phyloP scores from a whole-genome alignment of 306 rosid species.

The Cucurbita maxima region DNA sequence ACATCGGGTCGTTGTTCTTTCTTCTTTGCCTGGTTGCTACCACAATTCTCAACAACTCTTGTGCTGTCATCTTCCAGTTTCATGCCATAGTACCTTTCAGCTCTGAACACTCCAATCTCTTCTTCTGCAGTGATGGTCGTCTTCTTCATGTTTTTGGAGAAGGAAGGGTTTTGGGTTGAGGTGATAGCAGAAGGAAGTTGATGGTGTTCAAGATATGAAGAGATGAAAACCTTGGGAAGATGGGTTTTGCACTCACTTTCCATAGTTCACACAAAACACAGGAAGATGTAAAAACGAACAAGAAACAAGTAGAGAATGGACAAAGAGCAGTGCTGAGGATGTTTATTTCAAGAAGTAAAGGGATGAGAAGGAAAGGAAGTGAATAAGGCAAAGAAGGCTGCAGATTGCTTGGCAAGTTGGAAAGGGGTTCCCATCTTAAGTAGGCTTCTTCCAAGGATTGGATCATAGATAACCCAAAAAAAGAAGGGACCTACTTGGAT shows the following conservation, averaged over 20 bases:
- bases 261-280: not conserved
- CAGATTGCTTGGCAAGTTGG: not conserved
- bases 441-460: constrained; percentile 6
- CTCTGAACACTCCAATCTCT: constrained; percentile 34
- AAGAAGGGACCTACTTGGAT: not conserved
- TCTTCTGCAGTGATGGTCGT: constrained; percentile 2
- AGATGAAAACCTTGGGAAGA: not conserved
- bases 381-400: not conserved
- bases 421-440: not conserved
- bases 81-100: constrained; percentile 34
- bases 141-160: not conserved
- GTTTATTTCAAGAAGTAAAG: not conserved
- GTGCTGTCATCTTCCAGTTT: constrained; percentile 6
- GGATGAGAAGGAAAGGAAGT: not conserved
- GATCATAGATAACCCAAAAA: not conserved
- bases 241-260: not conserved
- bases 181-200: constrained; percentile 13
- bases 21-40: not conserved
- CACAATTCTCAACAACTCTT: not conserved
- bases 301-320: constrained; percentile 5
- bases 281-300: not conserved
- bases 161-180: constrained; percentile 10
- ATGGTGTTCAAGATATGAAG: constrained; percentile 4
- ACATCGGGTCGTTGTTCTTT: constrained; percentile 4
- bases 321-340: not conserved